Percentiles rank a stretch among this genome's conserved stretches.
Evolutionary conservation across 2,329 filamentous ascomycete genomes (phyloP).

Genomic region (Dothiorella sarmentorum): DNA sequence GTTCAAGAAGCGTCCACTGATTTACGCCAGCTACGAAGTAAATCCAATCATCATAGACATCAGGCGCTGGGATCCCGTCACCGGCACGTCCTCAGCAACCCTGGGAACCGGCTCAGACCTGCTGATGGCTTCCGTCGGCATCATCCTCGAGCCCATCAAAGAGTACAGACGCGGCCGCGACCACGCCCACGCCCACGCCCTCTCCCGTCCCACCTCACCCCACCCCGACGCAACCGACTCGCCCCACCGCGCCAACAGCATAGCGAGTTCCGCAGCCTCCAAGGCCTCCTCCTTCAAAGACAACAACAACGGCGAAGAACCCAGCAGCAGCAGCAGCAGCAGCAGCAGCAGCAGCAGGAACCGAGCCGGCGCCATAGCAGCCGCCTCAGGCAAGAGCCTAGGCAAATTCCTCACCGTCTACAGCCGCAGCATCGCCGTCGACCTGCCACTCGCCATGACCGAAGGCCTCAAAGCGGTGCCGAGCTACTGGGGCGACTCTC

Average conservation of each 20-base stretch:
- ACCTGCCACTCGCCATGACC: slow-evolving; percentile 36
- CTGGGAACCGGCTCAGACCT: slow-evolving; percentile 53
- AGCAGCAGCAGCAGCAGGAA: background rate
- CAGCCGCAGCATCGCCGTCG: slow-evolving; percentile 34
- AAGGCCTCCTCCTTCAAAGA: background rate
- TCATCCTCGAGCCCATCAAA: slow-evolving; percentile 35
- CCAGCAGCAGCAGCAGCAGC: background rate
- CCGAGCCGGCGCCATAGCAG: slow-evolving; percentile 21
- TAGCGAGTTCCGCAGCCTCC: background rate
- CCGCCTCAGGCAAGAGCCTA: slow-evolving; percentile 22
- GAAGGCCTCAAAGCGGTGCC: slow-evolving; percentile 38
- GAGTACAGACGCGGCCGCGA: background rate
- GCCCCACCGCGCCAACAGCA: background rate
- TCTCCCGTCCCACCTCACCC: background rate
- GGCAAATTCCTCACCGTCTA: slow-evolving; percentile 24
- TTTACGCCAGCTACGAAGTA: background rate
- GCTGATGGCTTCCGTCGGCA: slow-evolving; percentile 56
- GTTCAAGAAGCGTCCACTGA: background rate
- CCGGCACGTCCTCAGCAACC: slow-evolving; percentile 58
- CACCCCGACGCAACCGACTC: too few species aligned
- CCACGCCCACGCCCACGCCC: background rate
- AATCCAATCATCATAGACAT: slow-evolving; percentile 26
- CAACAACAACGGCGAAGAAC: too few species aligned
- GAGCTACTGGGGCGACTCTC: slow-evolving; percentile 33
- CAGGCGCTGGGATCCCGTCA: slow-evolving; percentile 60